These are phyloP conservation scores for Sclerotinia sclerotiorum DNA, from an alignment of 2,329 filamentous ascomycete genomes.

Conservation along the genomic window DNA sequence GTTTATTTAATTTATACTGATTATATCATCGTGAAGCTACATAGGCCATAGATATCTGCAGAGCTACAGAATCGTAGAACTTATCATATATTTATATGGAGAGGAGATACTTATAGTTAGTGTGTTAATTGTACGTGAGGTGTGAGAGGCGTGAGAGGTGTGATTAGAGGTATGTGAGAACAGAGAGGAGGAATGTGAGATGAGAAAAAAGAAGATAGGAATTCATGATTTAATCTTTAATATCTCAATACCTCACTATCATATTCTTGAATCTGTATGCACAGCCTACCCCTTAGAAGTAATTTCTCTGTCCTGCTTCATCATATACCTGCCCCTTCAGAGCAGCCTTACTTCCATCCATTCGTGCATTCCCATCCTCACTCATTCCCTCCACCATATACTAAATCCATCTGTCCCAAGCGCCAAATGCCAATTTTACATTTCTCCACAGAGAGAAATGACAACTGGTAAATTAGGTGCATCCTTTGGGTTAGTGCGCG, in stretches of 20 bases:
- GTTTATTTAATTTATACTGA: too few species aligned
- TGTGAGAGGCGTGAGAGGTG: too few species aligned
- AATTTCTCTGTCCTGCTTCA: not conserved
- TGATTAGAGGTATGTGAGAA: too few species aligned
- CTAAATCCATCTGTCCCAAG: too few species aligned
- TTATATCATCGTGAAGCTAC: too few species aligned
- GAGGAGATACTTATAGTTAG: too few species aligned
- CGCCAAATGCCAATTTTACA: slow-evolving; percentile 56
- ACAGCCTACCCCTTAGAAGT: too few species aligned
- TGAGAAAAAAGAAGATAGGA: not conserved
- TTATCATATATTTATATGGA: too few species aligned
- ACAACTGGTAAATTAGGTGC: slow-evolving; percentile 81
- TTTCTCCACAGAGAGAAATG: slow-evolving; percentile 87
- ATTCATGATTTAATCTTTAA: not conserved
- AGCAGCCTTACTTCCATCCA: not conserved
- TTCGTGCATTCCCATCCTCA: not conserved
- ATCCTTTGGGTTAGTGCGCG: slow-evolving; percentile 75
- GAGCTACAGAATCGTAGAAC: too few species aligned
- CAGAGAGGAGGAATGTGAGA: too few species aligned
- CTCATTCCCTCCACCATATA: not conserved
- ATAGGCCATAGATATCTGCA: too few species aligned
- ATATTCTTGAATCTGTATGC: not conserved
- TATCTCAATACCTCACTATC: not conserved
- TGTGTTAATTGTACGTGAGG: too few species aligned
- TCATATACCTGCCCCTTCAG: not conserved